Percentiles rank a stretch among this genome's conserved stretches.
phyloP scores from a whole-genome alignment of 2,329 filamentous ascomycete genomes.

The Botrytis byssoidea region DNA sequence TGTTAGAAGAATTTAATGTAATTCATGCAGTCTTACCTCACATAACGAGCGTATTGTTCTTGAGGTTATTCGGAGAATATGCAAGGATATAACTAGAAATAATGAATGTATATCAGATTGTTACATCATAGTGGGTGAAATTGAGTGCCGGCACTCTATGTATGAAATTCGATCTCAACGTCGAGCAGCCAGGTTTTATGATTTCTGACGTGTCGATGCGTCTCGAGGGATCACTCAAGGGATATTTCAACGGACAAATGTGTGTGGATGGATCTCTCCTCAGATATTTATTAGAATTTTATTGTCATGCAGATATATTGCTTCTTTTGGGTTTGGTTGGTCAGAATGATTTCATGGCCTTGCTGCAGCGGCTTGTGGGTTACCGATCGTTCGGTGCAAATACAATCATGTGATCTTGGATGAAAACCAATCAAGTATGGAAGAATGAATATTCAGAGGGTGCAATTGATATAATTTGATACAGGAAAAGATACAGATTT shows the following conservation, averaged over 20 bases:
- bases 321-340: constrained; percentile 20
- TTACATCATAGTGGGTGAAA: constrained; percentile 19
- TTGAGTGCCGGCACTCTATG: constrained; percentile 21
- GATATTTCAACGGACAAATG: not conserved
- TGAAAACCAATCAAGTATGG: constrained; percentile 10
- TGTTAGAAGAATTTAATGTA: not conserved
- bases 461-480: constrained; percentile 13
- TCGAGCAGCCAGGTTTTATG: constrained; percentile 19
- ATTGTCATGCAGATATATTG: constrained; percentile 19
- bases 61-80: constrained; percentile 11
- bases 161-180: constrained; percentile 3
- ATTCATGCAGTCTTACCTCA: constrained; percentile 7
- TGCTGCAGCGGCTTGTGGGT: constrained; percentile 21
- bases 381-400: constrained; percentile 18
- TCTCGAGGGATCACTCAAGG: constrained; percentile 15
- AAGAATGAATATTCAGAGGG: constrained; percentile 15
- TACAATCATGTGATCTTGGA: constrained; percentile 19
- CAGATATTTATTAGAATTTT: constrained; percentile 19
- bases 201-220: constrained; percentile 22
- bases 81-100: constrained; percentile 2
- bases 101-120: not conserved
- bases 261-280: constrained; percentile 14
- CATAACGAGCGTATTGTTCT: constrained; percentile 8
- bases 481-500: constrained; percentile 2
- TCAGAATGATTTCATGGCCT: constrained; percentile 13